Percentiles rank a stretch among this genome's conserved stretches.
These are phyloP conservation scores for Solanum hybrid DNA, from an alignment of 305 asterid genomes.

Conservation along the genomic window DNA sequence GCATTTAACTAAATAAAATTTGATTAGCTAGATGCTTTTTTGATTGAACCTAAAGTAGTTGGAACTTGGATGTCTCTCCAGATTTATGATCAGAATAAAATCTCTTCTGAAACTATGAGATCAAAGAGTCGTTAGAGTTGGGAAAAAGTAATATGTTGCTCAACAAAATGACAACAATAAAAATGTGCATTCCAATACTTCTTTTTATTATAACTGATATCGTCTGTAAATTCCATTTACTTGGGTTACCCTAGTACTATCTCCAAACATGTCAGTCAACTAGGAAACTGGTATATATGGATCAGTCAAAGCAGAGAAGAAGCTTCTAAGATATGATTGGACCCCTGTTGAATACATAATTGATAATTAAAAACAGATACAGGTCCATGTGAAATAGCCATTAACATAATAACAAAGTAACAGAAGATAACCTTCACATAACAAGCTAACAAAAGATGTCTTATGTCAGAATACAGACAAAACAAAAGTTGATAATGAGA, in stretches of 20 bases:
- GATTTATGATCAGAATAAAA: not conserved
- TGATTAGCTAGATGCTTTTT: not conserved
- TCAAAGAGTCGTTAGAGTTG: not conserved
- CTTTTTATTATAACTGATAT: not conserved
- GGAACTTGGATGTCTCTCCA: not conserved
- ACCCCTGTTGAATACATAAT: not conserved
- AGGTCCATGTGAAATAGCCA: not conserved
- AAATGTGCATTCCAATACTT: not conserved
- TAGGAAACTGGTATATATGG: not conserved
- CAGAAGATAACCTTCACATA: not conserved
- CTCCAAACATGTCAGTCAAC: not conserved
- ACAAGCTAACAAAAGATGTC: constrained; percentile 4
- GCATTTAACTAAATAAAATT: not conserved
- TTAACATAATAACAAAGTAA: not conserved
- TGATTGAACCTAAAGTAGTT: not conserved
- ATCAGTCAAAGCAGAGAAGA: not conserved
- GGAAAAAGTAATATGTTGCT: not conserved
- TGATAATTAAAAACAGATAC: not conserved
- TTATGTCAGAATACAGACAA: not conserved
- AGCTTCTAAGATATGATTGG: not conserved
- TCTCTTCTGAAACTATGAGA: not conserved
- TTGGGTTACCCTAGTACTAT: not conserved
- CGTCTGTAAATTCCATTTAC: not conserved
- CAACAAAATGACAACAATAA: not conserved
- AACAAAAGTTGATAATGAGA: not conserved